A percentile compares a stretch with the other conserved stretches of the same genome.
Evolutionary conservation across 2,329 filamentous ascomycete genomes (phyloP).

Genomic region (Trichophyton schoenleinii): DNA sequence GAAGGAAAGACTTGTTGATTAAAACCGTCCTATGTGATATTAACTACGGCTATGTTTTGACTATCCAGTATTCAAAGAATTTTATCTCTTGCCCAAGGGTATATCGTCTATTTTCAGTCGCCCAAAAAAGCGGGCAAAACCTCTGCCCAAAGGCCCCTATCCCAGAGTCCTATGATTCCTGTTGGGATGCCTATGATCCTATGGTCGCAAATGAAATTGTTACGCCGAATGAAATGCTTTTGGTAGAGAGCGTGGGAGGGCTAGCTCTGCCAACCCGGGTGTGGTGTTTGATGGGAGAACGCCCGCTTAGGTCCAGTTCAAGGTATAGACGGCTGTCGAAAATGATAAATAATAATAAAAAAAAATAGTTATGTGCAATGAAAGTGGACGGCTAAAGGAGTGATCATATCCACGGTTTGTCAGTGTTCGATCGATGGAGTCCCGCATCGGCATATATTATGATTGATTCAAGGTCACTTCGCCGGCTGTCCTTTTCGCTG

Average conservation of each 20-base stretch:
- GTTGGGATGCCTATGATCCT: background rate
- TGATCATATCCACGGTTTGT: background rate
- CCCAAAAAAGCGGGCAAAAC: background rate
- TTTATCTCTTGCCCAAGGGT: background rate
- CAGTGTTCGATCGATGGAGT: constrained; percentile 39
- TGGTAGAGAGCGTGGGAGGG: background rate
- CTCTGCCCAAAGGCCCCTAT: background rate
- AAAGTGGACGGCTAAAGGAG: background rate
- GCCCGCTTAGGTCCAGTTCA: background rate
- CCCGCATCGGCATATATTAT: constrained; percentile 56
- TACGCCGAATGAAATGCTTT: background rate
- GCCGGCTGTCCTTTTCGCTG: constrained; percentile 9
- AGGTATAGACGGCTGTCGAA: background rate
- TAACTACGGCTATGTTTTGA: background rate
- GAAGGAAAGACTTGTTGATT: background rate
- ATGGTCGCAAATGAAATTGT: background rate
- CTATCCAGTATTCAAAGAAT: background rate
- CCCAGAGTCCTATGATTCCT: background rate
- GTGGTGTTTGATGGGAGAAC: background rate
- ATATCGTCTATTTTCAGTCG: background rate
- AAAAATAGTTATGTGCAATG: background rate
- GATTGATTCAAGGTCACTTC: constrained; percentile 49
- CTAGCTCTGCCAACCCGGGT: background rate
- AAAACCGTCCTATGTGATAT: background rate
- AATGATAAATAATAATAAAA: background rate